Base-by-base conservation (phyloP, 2,329 filamentous ascomycete genomes). In the Sarocladium brachiariae region DNA sequence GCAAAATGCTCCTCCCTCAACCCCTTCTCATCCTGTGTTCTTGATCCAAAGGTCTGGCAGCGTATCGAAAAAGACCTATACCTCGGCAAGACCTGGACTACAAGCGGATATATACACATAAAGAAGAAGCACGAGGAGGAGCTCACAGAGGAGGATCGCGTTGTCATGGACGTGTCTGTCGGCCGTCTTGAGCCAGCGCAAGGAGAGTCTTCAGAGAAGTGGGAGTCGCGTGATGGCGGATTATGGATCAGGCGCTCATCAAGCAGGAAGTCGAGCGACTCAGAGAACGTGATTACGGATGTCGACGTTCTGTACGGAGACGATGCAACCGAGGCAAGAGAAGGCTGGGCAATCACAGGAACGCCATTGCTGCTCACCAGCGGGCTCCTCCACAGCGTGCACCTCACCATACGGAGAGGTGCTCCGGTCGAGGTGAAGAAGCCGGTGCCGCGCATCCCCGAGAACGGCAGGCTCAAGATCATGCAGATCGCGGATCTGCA, bases 401-500 rank as follows among this genome's bases (percentile, higher is more conserved):
- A 91, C 53, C 66, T 99, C 51, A 95, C 83, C 23, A 76, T 96
- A 47, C 81, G 89, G 48, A 80, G 87, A 58, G 92, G 93, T 2
- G 73, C 76, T 49, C 80, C 80, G 19, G 71, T 74, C 19, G 80
- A 84, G 56, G 66, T 76, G 31, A 78, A 83, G 60, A 90, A 85
- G 64, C 86, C 87, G 1, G 73, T 81, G 34, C 87, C 86, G 10
- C 81, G 87, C 52, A 89, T 99, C 55, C 80, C 81, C 38, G 89
- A 95, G 54, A 89, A 93, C 63, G 93, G 92, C 25, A 89, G 86
- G 59, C 97, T 97, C 74, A 97, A 97, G 73, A 96, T 99, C 56
- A 83, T 99, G 78, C 93, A 99, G 69, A 75, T 95, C 51, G 87
- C 90, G n/a, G 93, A 99, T 70, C 71, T 97, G 54, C 93, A 99